Evolutionary conservation across 2,329 filamentous ascomycete species (phyloP).

Genomic region (Aspergillus vadensis): DNA sequence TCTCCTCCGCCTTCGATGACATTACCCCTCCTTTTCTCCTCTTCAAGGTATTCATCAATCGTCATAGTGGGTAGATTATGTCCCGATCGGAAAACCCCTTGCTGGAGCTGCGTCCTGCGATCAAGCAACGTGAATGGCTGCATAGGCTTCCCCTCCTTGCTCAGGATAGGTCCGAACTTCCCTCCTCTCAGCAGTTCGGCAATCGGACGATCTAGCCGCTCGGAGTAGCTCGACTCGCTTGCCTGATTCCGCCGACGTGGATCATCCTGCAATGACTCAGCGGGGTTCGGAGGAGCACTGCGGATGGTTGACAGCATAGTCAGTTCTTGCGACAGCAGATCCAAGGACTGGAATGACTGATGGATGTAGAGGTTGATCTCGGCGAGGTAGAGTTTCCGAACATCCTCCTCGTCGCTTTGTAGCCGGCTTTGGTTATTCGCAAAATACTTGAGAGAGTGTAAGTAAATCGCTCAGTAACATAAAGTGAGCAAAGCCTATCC

Average conservation of each 20-base stretch:
- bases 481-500: conserved; percentile 22
- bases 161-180: conserved; percentile 71
- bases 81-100: conserved; percentile 83
- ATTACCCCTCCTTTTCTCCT: conserved; percentile 79
- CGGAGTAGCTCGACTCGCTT: conserved; percentile 63
- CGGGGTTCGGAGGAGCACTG: conserved; percentile 47
- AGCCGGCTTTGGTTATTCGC: conserved; percentile 60
- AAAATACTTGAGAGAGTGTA: conserved; percentile 54
- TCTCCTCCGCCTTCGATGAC: conserved; percentile 84
- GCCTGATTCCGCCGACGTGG: conserved; percentile 50
- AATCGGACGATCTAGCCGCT: conserved; percentile 70
- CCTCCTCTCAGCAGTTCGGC: conserved; percentile 51
- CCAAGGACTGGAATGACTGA: conserved; percentile 81
- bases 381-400: conserved; percentile 76
- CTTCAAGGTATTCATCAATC: conserved; percentile 95
- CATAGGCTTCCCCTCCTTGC: conserved; percentile 77
- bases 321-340: conserved; percentile 80
- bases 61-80: conserved; percentile 97
- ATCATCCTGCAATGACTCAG: conserved; percentile 37
- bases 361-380: conserved; percentile 74
- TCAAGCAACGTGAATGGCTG: conserved; percentile 87
- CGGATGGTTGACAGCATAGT: conserved; percentile 76
- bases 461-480: conserved; percentile 13
- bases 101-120: conserved; percentile 71
- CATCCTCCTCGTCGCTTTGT: conserved; percentile 80